phyloP scores from a whole-genome alignment of 768 basidiomycete species.

The Kwoniella mangroviensis region DNA sequence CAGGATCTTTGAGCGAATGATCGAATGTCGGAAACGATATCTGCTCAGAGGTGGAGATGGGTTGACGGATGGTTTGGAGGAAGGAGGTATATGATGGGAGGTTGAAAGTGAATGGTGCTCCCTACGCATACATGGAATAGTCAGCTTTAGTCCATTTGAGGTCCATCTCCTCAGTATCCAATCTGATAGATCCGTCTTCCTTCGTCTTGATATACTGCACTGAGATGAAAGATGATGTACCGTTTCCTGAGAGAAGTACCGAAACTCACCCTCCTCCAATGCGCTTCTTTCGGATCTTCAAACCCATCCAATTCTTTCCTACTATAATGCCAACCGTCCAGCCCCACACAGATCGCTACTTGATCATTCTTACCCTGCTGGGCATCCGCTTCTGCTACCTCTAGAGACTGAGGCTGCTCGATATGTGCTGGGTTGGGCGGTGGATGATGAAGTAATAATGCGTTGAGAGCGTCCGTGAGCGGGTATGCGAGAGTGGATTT shows the following conservation, averaged over 20 bases:
- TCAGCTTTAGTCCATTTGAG: not conserved
- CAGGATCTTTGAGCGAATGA: constrained; percentile 85
- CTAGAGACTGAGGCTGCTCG: constrained; percentile 1
- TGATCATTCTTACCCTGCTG: constrained; percentile 20
- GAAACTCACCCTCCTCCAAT: constrained; percentile 65
- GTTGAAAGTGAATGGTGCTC: constrained; percentile 91
- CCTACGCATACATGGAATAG: constrained; percentile 51
- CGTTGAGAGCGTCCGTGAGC: constrained; percentile 66
- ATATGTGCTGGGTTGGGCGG: constrained; percentile 15
- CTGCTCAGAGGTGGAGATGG: constrained; percentile 22
- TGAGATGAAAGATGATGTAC: not conserved
- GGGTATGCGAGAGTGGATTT: constrained; percentile 76
- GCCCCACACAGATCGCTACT: constrained; percentile 70
- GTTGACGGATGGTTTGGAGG: constrained; percentile 65
- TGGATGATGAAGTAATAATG: constrained; percentile 54
- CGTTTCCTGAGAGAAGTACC: too few relatives aligned
- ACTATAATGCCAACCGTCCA: constrained; percentile 92
- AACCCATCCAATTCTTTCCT: constrained; percentile 71
- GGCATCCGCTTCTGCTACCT: not conserved
- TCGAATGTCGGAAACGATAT: constrained; percentile 79
- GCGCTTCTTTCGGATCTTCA: constrained; percentile 73
- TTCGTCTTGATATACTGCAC: too few relatives aligned
- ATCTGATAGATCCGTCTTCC: too few relatives aligned
- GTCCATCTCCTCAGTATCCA: too few relatives aligned
- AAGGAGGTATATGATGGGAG: constrained; percentile 72